Evolutionary conservation across 495 filamentous ascomycete genomes (phyloP).

Genomic region (Podospora fimiseda): DNA sequence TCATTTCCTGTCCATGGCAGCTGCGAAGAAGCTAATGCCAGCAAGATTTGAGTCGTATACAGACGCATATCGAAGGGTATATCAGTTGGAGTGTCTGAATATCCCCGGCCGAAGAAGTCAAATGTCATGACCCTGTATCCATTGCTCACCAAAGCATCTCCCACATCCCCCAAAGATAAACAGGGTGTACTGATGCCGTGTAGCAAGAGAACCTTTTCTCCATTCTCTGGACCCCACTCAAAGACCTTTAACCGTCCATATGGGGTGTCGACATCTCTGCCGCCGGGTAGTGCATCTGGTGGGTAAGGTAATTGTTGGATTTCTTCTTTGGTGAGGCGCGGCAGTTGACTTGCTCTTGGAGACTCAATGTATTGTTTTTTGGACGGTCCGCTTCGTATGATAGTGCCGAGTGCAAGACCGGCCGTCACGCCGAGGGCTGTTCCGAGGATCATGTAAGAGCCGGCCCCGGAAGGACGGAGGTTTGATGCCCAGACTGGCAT

Average conservation of each 20-base stretch:
- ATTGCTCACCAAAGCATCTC: constrained; percentile 55
- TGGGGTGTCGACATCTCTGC: constrained; percentile 63
- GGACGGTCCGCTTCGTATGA: not conserved
- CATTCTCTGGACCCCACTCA: constrained; percentile 72
- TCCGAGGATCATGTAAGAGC: constrained; percentile 18
- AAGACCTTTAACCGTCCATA: constrained; percentile 71
- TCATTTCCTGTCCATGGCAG: constrained; percentile 42
- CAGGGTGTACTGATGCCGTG: constrained; percentile 79
- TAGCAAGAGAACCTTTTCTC: constrained; percentile 66
- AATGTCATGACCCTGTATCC: constrained; percentile 77
- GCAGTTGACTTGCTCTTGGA: constrained; percentile 20
- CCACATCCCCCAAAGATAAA: constrained; percentile 56
- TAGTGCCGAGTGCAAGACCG: constrained; percentile 9
- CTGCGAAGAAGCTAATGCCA: constrained; percentile 60
- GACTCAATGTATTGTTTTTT: constrained; percentile 15
- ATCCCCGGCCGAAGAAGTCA: constrained; percentile 76
- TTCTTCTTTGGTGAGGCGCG: constrained; percentile 15
- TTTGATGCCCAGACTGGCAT: constrained; percentile 13
- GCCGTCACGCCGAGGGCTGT: constrained; percentile 14
- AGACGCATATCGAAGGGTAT: constrained; percentile 62
- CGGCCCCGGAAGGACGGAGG: constrained; percentile 2
- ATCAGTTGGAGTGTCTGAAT: constrained; percentile 61
- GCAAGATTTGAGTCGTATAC: constrained; percentile 66
- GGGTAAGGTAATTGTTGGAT: constrained; percentile 53
- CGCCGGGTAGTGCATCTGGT: constrained; percentile 66